phyloP scores from a whole-genome alignment of 352 stramenopile genomes.

The Plasmopara muralis region DNA sequence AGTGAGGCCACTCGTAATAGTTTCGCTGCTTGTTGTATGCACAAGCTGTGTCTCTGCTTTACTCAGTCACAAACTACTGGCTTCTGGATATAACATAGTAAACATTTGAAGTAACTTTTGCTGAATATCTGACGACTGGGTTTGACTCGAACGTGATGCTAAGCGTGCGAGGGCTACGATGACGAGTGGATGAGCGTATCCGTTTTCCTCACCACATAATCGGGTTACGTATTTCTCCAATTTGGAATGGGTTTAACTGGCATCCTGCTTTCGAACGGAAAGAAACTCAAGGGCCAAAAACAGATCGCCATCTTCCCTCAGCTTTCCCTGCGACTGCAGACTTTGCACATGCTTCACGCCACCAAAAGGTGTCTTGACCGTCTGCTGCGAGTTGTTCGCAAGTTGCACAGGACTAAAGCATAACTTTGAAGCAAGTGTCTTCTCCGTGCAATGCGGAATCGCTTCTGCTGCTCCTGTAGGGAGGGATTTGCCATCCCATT shows the following conservation, averaged over 20 bases:
- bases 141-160: conserved; percentile 16
- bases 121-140: conserved; percentile 13
- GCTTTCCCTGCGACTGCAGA: conserved; percentile 20
- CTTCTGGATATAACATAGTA: conserved; percentile 42
- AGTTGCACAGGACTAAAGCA: conserved; percentile 19
- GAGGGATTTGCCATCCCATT: conserved; percentile 43
- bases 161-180: conserved; percentile 47
- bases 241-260: conserved; percentile 17
- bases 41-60: conserved; percentile 20
- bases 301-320: conserved; percentile 36
- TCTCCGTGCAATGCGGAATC: conserved; percentile 34
- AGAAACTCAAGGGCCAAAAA: conserved; percentile 57
- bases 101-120: conserved; percentile 46
- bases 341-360: conserved; percentile 47
- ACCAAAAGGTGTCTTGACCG: conserved; percentile 35
- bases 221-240: conserved; percentile 37
- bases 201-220: conserved; percentile 4
- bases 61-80: conserved; percentile 36
- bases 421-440: conserved; percentile 37
- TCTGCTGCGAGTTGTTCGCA: not conserved
- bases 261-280: conserved; percentile 34
- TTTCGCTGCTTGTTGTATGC: not conserved
- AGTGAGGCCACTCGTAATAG: not conserved
- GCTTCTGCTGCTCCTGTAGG: conserved; percentile 23
- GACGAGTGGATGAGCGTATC: conserved; percentile 43